These are phyloP conservation scores for Eimeria sp. DNA, from an alignment of 169 alveolate species.

Conservation along the genomic window DNA sequence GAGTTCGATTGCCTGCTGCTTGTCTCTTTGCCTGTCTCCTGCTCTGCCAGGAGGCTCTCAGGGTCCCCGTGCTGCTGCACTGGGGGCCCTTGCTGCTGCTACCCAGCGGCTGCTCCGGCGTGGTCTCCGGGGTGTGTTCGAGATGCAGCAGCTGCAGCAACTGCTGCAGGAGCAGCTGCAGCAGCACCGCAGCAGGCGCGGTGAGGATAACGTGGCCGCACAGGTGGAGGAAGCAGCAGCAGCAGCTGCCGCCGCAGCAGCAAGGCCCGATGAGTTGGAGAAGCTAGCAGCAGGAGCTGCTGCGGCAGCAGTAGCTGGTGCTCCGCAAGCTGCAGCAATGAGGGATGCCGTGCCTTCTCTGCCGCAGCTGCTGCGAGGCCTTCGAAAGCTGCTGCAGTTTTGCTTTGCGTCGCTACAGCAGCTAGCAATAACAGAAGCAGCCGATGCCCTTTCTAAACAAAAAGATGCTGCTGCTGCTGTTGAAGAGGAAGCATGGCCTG, in stretches of 20 bases:
- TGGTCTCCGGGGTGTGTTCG: conserved; percentile 28
- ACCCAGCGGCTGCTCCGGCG: conserved; percentile 64
- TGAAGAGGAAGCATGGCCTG: not conserved
- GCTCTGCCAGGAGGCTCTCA: conserved; percentile 19
- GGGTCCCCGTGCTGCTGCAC: conserved; percentile 53
- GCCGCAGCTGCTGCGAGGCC: conserved; percentile 25
- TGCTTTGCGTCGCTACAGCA: conserved; percentile 21
- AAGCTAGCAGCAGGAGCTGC: conserved; percentile 37
- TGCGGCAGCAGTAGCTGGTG: conserved; percentile 10
- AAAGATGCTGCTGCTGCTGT: not conserved
- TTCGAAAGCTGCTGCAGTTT: conserved; percentile 44
- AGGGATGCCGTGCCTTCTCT: conserved; percentile 20
- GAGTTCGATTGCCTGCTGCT: not conserved
- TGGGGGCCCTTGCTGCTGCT: conserved; percentile 56
- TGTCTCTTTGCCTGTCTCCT: conserved; percentile 57
- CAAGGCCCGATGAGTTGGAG: conserved; percentile 20
- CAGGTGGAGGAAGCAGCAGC: conserved; percentile 39
- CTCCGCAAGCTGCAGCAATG: not conserved
- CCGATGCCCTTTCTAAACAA: not conserved
- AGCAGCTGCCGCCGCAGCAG: conserved; percentile 13
- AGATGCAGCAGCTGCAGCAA: conserved; percentile 59
- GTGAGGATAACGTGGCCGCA: not conserved
- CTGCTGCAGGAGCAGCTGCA: conserved; percentile 53
- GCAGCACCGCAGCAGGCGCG: conserved; percentile 2
- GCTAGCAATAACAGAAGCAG: conserved; percentile 7